Conservation (phyloP, 2,329 filamentous ascomycete species). For the Ascochyta clinopodiicola region DNA sequence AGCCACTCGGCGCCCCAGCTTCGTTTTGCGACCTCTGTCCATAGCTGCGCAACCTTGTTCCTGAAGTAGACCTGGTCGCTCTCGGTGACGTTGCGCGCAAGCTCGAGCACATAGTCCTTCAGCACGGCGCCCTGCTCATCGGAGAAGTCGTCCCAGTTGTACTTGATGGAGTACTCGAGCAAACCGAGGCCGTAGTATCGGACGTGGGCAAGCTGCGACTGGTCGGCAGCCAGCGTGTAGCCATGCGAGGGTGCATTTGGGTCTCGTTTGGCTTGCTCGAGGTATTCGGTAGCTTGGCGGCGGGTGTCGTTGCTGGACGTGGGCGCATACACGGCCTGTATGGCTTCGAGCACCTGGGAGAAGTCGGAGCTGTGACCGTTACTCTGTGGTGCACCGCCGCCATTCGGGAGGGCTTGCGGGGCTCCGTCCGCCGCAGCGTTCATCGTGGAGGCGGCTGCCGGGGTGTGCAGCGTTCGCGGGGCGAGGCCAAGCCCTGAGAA, state of each 20-base stretch:
- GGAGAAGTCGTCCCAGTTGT: constrained; percentile 79
- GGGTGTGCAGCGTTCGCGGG: constrained; percentile 10
- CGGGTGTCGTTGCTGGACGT: constrained; percentile 81
- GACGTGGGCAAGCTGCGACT: constrained; percentile 77
- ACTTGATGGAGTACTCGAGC: constrained; percentile 86
- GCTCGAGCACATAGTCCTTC: constrained; percentile 76
- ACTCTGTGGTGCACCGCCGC: constrained; percentile 24
- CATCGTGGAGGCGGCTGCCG: constrained; percentile 38
- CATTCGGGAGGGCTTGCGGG: constrained; percentile 36
- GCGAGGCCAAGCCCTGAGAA: constrained; percentile 15
- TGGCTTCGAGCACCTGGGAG: constrained; percentile 78
- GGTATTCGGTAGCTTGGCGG: constrained; percentile 80
- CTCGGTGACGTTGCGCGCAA: constrained; percentile 73
- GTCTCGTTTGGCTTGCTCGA: constrained; percentile 83
- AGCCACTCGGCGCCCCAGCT: constrained; percentile 93
- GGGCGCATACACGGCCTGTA: constrained; percentile 86
- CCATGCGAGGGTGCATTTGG: constrained; percentile 83
- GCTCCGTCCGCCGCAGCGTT: constrained; percentile 34
- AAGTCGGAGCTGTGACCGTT: constrained; percentile 51
- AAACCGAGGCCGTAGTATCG: constrained; percentile 94
- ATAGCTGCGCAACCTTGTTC: constrained; percentile 93
- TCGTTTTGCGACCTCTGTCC: constrained; percentile 93
- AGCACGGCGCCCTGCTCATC: constrained; percentile 71
- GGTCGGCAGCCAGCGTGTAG: constrained; percentile 79
- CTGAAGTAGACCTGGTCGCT: constrained; percentile 82